Evolutionary conservation across 108 stramenopile species (phyloP).

Genomic region (Aurantiochytrium sp.): DNA sequence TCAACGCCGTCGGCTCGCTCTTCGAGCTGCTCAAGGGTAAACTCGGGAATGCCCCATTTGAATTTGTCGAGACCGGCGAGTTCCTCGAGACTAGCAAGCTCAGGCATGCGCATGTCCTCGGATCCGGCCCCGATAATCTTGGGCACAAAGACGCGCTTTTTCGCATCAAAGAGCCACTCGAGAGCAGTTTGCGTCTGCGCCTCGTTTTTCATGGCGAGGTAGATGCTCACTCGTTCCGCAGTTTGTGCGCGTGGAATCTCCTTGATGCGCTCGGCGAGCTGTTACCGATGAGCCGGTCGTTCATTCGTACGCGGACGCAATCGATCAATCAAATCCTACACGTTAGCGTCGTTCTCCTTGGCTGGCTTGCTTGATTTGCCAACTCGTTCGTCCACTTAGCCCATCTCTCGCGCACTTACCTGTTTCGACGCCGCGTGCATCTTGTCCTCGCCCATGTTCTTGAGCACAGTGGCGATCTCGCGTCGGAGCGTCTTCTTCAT

Average conservation of each 20-base stretch:
- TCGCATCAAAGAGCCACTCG: neutral
- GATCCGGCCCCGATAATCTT: neutral
- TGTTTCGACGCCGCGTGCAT: too few species aligned
- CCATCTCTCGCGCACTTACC: too few species aligned
- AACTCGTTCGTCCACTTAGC: too few species aligned
- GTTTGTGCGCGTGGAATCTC: neutral
- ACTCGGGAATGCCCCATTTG: neutral
- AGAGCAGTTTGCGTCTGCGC: neutral
- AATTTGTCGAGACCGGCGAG: neutral
- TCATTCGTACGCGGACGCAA: too few species aligned
- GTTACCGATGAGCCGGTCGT: too few species aligned
- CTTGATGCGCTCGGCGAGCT: neutral
- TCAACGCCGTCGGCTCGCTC: neutral
- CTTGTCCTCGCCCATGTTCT: too few species aligned
- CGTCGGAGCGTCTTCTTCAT: too few species aligned
- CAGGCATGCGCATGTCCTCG: slow-evolving; percentile 13
- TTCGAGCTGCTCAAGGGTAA: neutral
- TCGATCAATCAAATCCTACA: too few species aligned
- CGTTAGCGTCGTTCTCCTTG: too few species aligned
- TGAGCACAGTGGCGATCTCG: too few species aligned
- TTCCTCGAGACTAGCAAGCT: neutral
- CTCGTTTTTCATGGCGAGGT: neutral
- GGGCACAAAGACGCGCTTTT: slow-evolving; percentile 1
- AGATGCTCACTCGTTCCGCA: neutral
- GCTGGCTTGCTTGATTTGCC: too few species aligned